Evolutionary conservation across 78 protist genomes (phyloP), one percentile per base, ranked within the genome.

Genomic region (Trichosphaerium sp.): DNA sequence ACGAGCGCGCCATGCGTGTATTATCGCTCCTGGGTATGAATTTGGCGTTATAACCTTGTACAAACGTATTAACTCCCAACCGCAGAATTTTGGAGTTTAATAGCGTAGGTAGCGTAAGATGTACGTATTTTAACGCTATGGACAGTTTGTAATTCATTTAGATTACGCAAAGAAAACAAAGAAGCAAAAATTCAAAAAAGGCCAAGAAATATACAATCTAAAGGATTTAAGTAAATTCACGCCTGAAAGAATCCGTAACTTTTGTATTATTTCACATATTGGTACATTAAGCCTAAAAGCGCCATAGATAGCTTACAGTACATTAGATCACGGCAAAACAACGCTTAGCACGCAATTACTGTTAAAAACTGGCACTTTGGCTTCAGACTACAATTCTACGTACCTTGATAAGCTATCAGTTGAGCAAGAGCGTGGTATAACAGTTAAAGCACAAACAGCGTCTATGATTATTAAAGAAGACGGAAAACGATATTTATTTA

Each of bases 351-450:
- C 71, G n/a, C 69, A 67, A 55, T 47, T 77, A 49, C 51, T 77
- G 12, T 44, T 65, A 23, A 54, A 63, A 43, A 77, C 83, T 18
- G 83, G 83, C 5, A 77, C 83, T n/a, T 23, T 77, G 10, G 32
- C 29, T 10, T 34, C 59, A 54, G 59, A 54, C 6, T 32, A 54
- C 29, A 35, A 38, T 67, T 71, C 65, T 18, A 73, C 65, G 35
- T 59, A 66, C 35, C 21, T 86, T 6, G 90, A 90, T 54, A 65
- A 75, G 23, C 54, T 80, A 25, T 72, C 78, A 39, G 88, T 85
- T 2, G 95, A 90, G 70, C 65, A 71, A 32, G 87, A 79, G 23
- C 26, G 95, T 5, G 95, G 95, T 38, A 90, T 90, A 66, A 90
- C 95, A 3, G 83, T 90, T 41, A 90, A 90, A 37, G 88, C 89